Base-by-base conservation (phyloP, 345 rosid genomes). In the Tarenaya hassleriana region DNA sequence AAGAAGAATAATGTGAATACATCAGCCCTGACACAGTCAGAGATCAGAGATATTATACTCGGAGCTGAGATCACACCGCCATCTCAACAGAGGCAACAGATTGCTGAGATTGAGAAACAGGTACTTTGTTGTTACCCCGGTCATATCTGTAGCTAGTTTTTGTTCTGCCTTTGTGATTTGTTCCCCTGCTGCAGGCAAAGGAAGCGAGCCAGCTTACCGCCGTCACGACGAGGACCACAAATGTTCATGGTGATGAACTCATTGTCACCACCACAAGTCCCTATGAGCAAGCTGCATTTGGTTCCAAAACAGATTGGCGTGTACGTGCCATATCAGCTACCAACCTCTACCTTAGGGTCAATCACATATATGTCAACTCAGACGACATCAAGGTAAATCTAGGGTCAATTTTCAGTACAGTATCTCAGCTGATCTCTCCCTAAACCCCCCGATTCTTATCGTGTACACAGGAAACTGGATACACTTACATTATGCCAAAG, bases 51-150 rank as follows among this genome's bases (percentile, higher is more conserved):
- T 69, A 94, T 94, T 57, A 88, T 94, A 48, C 91, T 94, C 19
- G 99, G 99, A 58, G 99, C 99, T 71, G 97, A 94, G 77, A 94
- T 94, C 43, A 86, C 99, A 34, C 99, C 99, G 55, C 99, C 99
- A 4, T 94, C 99, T 17, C 99, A 88, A 55, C 97, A 94, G 59
- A 77, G 99, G 66, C 99, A 94, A 64, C 97, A 94, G 40, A 94
- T 94, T 55, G 99, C 97, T 19, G 99, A 81, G 73, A 86, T 88
- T 66, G 99, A 94, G 84, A 94, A 94, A 78, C 97, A 94, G 95
- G 98, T 91, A 51, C 56, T 16, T 27, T 19, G 46, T 16, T 12
- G 33, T 34, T 21, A 13, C 44, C 46, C 45, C 21, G 29, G 29
- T 24, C 5, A 24, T 24, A 24, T 2, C 29, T 24, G 29, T 24